These are phyloP conservation scores for Vitis rupestris DNA, from an alignment of 164 flowering plant species.

Conservation along the genomic window DNA sequence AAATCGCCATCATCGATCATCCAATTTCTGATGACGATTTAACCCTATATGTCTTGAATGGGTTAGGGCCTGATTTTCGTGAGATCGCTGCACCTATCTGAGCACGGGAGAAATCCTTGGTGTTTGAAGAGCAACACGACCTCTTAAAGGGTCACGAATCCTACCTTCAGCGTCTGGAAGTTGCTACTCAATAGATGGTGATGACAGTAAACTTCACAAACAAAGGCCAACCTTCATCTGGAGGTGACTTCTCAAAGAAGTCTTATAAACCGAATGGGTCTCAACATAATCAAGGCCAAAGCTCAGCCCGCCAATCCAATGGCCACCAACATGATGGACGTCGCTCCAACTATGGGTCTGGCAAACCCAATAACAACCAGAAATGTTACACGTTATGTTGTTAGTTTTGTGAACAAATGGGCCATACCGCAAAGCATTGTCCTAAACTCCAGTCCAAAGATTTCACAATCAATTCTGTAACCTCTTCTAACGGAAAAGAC, in stretches of 20 bases:
- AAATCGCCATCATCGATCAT: too few relatives aligned
- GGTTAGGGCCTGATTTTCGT: neutral
- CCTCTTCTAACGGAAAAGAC: too few relatives aligned
- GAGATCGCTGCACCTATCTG: neutral
- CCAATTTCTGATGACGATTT: too few relatives aligned
- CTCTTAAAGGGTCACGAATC: neutral
- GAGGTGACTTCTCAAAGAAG: too few relatives aligned
- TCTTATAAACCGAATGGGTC: too few relatives aligned
- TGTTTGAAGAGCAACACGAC: conserved; percentile 1
- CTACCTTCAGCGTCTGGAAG: neutral
- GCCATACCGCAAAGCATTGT: too few relatives aligned
- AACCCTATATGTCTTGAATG: neutral
- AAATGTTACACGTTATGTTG: neutral
- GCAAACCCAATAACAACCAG: neutral
- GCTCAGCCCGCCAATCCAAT: neutral
- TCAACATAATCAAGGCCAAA: too few relatives aligned
- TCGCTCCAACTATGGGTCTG: conserved; percentile 1
- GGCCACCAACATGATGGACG: neutral
- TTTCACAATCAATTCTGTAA: too few relatives aligned
- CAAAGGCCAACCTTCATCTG: too few relatives aligned
- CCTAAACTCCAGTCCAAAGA: too few relatives aligned
- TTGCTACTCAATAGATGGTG: neutral
- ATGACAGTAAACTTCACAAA: neutral
- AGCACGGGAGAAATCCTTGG: neutral
- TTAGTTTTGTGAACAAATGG: neutral